These are phyloP conservation scores for Tanacetum coccineum DNA, from an alignment of 129 eudicot species.

Conservation along the genomic window DNA sequence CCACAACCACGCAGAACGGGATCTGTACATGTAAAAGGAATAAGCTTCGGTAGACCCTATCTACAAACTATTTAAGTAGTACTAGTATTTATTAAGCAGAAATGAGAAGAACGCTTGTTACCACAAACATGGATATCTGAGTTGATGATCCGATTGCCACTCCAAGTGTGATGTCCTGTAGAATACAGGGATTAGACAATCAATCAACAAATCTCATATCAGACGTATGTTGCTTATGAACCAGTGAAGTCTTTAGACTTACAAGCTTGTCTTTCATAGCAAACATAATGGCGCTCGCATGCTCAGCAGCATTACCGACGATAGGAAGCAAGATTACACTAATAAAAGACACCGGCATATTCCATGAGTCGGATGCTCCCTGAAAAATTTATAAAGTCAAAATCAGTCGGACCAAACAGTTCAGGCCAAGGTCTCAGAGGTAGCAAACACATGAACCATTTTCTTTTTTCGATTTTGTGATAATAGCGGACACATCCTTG, in stretches of 20 bases:
- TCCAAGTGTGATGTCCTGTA: slow-evolving; percentile 93
- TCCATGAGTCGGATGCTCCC: slow-evolving; percentile 93
- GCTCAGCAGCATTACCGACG: slow-evolving; percentile 93
- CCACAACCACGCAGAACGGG: slow-evolving; percentile 91
- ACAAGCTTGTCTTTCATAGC: slow-evolving; percentile 94
- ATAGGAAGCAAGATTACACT: slow-evolving; percentile 93
- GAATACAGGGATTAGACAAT: neutral
- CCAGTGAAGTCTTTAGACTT: slow-evolving; percentile 27
- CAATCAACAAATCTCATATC: neutral
- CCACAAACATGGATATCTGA: slow-evolving; percentile 98
- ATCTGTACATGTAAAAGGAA: slow-evolving; percentile 47
- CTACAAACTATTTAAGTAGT: too few relatives aligned
- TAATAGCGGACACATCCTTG: neutral
- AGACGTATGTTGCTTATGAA: neutral
- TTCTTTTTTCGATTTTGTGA: neutral
- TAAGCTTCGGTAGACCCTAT: too few relatives aligned
- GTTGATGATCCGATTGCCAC: slow-evolving; percentile 99
- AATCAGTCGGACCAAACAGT: too few relatives aligned
- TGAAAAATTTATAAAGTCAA: slow-evolving; percentile 24
- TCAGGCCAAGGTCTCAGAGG: too few relatives aligned
- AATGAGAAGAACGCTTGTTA: neutral
- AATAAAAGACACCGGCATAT: slow-evolving; percentile 85
- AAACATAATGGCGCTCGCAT: slow-evolving; percentile 98
- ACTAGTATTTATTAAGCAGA: neutral
- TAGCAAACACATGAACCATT: neutral